Base-by-base conservation (phyloP, 805 yeast genomes). In the Wickerhamomyces tratensis region DNA sequence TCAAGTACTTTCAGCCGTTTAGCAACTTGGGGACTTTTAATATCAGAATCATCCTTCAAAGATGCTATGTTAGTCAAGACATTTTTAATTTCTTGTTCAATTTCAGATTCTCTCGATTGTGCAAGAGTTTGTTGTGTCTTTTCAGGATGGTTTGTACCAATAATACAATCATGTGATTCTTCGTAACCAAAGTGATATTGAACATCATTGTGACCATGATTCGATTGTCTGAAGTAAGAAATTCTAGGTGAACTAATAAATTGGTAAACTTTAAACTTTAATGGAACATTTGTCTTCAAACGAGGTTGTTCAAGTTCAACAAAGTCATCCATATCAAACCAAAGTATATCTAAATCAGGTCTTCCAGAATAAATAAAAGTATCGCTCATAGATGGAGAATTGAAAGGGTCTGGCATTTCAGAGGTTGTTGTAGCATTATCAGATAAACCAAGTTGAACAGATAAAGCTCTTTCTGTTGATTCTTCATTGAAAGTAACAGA, bases 301-400 rank as follows among this genome's bases (percentile, higher is more conserved):
- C 74, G 69, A 10, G 68, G 56, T 39, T 69, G 63, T 45, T 82
- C 85, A 37, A 87, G 54, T 50, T 88, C 96, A 10, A 75, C 64
- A 50, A 75, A 88, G 56, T 88, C 96, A 44, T 83, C 82, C 25
- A 67, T 61, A 53, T 87, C 94, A 39, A 76, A 67, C 96, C 96
- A 88, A 11, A 12, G n/a, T 4, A 12, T 8, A 31, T 31, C 34
- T 8, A 31, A 11, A n/a, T 20, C 20, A 11, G 35, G 15, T 4
- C 62, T 53, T 4, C 36, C 30, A 14, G 40, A n/a, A 33, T 44
- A 39, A n/a, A 38, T 33, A 30, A 41, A 20, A 13, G 40, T 39
- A n/a, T 37, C 38, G 14, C 36, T 36, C 30, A 33, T 39, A 10
- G 40, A 43, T 4, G 48, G 41, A 3, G 42, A 41, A 7, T 27